These are phyloP conservation scores for Daldinia sp. DNA, from an alignment of 2,329 filamentous ascomycete species.

Conservation along the genomic window DNA sequence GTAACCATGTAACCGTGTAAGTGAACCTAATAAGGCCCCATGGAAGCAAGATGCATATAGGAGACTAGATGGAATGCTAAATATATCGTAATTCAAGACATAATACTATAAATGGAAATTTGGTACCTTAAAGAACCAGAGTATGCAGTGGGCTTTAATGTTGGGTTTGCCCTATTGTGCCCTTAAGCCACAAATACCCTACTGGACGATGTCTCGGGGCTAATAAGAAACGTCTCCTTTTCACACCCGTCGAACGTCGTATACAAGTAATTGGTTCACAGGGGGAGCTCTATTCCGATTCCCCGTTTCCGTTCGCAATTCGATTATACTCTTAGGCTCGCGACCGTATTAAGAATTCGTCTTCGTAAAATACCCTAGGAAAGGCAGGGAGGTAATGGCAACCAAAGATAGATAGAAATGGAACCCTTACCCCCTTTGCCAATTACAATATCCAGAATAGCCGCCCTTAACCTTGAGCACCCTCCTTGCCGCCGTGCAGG, in stretches of 20 bases:
- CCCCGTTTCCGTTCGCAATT: background rate
- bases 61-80: constrained; percentile 3
- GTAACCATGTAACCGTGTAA: background rate
- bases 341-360: background rate
- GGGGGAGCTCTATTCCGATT: background rate
- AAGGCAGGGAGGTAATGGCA: background rate
- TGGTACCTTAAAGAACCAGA: background rate
- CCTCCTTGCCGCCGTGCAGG: constrained; percentile 26
- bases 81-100: constrained; percentile 1
- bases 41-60: background rate
- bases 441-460: constrained; percentile 29
- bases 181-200: constrained; percentile 4
- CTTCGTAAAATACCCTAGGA: background rate
- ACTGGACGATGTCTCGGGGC: background rate
- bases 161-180: background rate
- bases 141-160: background rate
- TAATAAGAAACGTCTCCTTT: background rate
- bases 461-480: constrained; percentile 31
- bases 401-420: background rate
- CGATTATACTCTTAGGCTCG: background rate
- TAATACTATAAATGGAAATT: background rate
- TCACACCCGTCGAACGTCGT: background rate
- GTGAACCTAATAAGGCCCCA: background rate
- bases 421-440: constrained; percentile 13
- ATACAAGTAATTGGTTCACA: background rate